Percentiles rank a stretch among this genome's conserved stretches.
These are phyloP conservation scores for Rhodotorula babjevae DNA, from an alignment of 768 basidiomycete species.

Conservation along the genomic window DNA sequence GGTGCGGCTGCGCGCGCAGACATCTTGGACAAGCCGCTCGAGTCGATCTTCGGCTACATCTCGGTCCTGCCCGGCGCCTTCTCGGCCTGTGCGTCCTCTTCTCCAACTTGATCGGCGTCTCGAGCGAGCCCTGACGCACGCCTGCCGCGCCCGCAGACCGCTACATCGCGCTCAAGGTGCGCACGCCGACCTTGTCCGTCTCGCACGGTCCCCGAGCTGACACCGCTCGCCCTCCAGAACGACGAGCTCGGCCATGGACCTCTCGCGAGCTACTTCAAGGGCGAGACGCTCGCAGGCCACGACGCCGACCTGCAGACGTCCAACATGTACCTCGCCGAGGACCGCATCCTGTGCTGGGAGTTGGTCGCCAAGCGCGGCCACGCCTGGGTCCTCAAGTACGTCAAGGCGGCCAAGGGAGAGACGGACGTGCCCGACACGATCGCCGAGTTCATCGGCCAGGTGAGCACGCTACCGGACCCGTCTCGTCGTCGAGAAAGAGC, in stretches of 20 bases:
- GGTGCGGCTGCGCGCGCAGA: constrained; percentile 51
- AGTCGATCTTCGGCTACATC: constrained; percentile 56
- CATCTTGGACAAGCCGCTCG: constrained; percentile 90
- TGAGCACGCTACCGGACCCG: constrained; percentile 71
- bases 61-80: constrained; percentile 79
- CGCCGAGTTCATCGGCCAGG: constrained; percentile 76
- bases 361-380: constrained; percentile 83
- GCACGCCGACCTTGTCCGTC: too few species aligned
- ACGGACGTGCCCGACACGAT: constrained; percentile 92
- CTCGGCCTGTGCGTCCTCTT: constrained; percentile 71
- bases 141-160: constrained; percentile 44
- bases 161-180: constrained; percentile 64
- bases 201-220: neutral
- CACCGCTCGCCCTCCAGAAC: constrained; percentile 55
- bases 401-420: constrained; percentile 79
- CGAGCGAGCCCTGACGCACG: neutral
- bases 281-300: constrained; percentile 64
- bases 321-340: constrained; percentile 49
- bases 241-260: constrained; percentile 84
- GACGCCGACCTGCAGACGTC: constrained; percentile 47
- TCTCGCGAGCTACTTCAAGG: constrained; percentile 87
- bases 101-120: too few species aligned
- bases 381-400: constrained; percentile 59
- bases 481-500: constrained; percentile 42
- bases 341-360: constrained; percentile 76